A percentile compares a stretch with the other conserved stretches of the same genome.
These are phyloP conservation scores for Plenodomus biglobosus DNA, from an alignment of 2,329 filamentous ascomycete species.

Conservation along the genomic window DNA sequence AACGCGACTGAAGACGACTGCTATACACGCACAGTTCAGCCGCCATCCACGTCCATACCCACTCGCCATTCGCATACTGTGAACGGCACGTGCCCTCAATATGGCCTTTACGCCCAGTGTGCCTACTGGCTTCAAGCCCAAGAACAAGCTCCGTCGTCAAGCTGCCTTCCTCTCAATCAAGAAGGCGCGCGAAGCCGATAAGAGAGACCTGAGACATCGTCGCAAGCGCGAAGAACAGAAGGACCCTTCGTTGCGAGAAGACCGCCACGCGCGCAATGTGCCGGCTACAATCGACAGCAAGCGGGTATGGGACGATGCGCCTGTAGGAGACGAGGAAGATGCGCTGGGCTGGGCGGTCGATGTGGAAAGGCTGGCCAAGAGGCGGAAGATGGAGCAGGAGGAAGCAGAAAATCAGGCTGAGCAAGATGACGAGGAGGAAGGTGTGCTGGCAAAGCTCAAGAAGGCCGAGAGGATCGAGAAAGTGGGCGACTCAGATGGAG, in stretches of 20 bases:
- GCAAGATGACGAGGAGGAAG: slow-evolving; percentile 31
- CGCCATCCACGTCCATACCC: background rate
- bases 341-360: slow-evolving; percentile 50
- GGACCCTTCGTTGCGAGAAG: slow-evolving; percentile 72
- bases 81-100: background rate
- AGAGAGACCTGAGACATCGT: slow-evolving; percentile 73
- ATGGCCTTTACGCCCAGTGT: slow-evolving; percentile 56
- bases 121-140: slow-evolving; percentile 57
- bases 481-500: slow-evolving; percentile 17
- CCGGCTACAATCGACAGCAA: slow-evolving; percentile 53
- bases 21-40: background rate
- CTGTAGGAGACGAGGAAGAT: slow-evolving; percentile 47
- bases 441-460: slow-evolving; percentile 37
- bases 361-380: slow-evolving; percentile 49
- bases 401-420: slow-evolving; percentile 27
- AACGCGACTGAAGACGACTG: too few species aligned
- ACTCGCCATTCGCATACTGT: background rate
- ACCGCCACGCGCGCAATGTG: slow-evolving; percentile 75
- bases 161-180: slow-evolving; percentile 79
- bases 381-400: slow-evolving; percentile 47
- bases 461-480: slow-evolving; percentile 25
- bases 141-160: slow-evolving; percentile 79
- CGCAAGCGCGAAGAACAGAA: slow-evolving; percentile 83
- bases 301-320: slow-evolving; percentile 80
- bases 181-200: slow-evolving; percentile 70